Base-by-base conservation (phyloP, 352 stramenopile genomes). In the Thraustochytrium striatum region DNA sequence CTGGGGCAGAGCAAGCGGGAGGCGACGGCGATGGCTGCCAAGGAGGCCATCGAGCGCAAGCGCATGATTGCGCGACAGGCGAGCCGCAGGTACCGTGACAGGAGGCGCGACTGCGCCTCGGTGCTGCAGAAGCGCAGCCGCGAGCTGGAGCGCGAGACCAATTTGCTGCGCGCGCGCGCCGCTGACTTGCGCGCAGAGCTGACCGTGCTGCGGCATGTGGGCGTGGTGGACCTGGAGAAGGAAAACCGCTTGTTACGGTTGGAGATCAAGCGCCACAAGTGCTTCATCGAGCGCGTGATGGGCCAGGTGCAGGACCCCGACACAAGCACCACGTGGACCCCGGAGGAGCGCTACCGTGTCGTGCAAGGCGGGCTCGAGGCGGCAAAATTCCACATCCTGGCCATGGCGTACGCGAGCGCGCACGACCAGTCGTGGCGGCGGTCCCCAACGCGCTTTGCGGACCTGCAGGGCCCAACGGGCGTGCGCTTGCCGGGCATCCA, bases 201-300 rank as follows among this genome's bases (percentile, higher is more conserved):
- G 16, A 30, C 58, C 21, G 11, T 75, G 11, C 32, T 75, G 39
- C 21, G 65, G 16, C 19, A 43, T 30, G 65, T 30, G n/a, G 65
- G 65, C 21, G 65, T 16, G 5, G n/a, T 75, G 44, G 65, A 75
- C 65, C 41, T 70, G 11, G 11, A 5, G 32, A 30, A 55, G 16
- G 65, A 75, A 32, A 75, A 75, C 30, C 11, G 68, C 28, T 28
- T 75, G 43, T 43, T 75, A 13, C 65, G 65, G 30, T 32, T 61
- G 43, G 65, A 75, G 65, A 43, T 75, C 36, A 30, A 75, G 39
- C 21, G 52, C 21, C 65, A 75, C 30, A 30, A 38, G 3, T 30
- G 1, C 7, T 61, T 75, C 52, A 43, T 75, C 7, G 13, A 9
- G 25, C 41, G 36, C 50, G 41, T 75, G 1, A 21, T 75, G 19